These are phyloP conservation scores for Umbelopsis isabellina DNA, from an alignment of 192 early-diverging fungal genomes.

Conservation along the genomic window DNA sequence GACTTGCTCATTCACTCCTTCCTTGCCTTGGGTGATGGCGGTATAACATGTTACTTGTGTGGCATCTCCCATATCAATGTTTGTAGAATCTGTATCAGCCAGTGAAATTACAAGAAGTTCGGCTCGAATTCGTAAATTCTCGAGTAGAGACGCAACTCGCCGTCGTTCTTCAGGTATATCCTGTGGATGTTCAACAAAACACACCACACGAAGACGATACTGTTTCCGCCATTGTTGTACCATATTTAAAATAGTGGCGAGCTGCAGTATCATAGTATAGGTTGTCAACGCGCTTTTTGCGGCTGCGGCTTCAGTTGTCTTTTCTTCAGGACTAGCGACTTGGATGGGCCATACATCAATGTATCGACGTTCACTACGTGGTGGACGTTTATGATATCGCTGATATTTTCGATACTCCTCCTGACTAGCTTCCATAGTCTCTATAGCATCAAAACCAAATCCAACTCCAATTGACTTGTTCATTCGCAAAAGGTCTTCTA, in stretches of 20 bases:
- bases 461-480: slow-evolving; percentile 73
- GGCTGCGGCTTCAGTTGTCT: slow-evolving; percentile 21
- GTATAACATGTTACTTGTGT: slow-evolving; percentile 27
- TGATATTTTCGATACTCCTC: slow-evolving; percentile 23
- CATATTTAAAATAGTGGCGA: slow-evolving; percentile 73
- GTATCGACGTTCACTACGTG: slow-evolving; percentile 47
- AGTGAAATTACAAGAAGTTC: slow-evolving; percentile 62
- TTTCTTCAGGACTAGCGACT: slow-evolving; percentile 43
- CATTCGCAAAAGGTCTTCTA: slow-evolving; percentile 68
- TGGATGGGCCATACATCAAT: slow-evolving; percentile 81
- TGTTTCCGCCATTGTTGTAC: slow-evolving; percentile 69
- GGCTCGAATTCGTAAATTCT: slow-evolving; percentile 64
- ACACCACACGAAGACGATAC: slow-evolving; percentile 63
- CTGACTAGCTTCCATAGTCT: slow-evolving; percentile 36
- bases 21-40: slow-evolving; percentile 38
- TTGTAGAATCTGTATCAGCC: slow-evolving; percentile 36
- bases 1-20: slow-evolving; percentile 16
- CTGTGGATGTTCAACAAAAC: slow-evolving; percentile 68
- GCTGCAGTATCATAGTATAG: slow-evolving; percentile 75
- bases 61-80: slow-evolving; percentile 28
- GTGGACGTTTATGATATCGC: slow-evolving; percentile 2
- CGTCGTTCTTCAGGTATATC: slow-evolving; percentile 65
- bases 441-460: slow-evolving; percentile 62
- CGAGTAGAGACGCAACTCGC: slow-evolving; percentile 55
- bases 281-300: slow-evolving; percentile 54